Base-by-base conservation (phyloP, 31 red algal genomes). In the Porphyra umbilicalis region DNA sequence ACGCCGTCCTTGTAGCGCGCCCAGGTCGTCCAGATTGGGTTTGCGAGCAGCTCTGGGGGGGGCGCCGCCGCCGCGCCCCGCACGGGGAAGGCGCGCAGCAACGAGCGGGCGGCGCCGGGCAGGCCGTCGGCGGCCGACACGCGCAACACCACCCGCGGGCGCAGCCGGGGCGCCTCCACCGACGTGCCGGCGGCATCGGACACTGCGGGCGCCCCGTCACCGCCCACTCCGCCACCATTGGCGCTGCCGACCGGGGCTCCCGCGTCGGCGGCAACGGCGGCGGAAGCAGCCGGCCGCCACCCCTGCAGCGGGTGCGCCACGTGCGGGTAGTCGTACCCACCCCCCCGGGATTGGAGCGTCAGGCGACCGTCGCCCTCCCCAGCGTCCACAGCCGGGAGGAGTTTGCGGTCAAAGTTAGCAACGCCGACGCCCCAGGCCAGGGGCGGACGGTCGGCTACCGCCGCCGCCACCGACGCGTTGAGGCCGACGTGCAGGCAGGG, bases 21-120 rank as follows among this genome's bases (percentile, higher is more conserved):
- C 95, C 95, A 97, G 46, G 95, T 97, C 77, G 91, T 97, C 95
- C 95, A 97, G 34, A 97, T 97, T 15, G 95, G 95, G 75, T 91
- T 9, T 37, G 87, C 75, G 78, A 97, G 82, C 88, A 93, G 76
- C 33, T 79, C 18, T 6, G 36, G 31, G 31, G 80, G 75, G 10
- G 90, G 85, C 71, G 75, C 38, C 6, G 82, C 79, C 34, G 84
- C 79, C 34, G 77, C 75, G 4, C 88, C 95, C 25, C 57, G 57
- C 6, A 82, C 71, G 37, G 25, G 35, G 14, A 30, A 82, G 29
- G 37, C 81, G 32, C 25, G 25, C 68, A 82, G 11, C 57, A 71
- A 29, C 77, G 67, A 78, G 1, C 77, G 36, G 9, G 82, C 44
- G 36, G 89, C 93, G 31, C 85, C 79, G 39, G 71, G 81, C 18